Evolutionary conservation across 2,329 filamentous ascomycete genomes (phyloP).

Genomic region (Claviceps sp.): DNA sequence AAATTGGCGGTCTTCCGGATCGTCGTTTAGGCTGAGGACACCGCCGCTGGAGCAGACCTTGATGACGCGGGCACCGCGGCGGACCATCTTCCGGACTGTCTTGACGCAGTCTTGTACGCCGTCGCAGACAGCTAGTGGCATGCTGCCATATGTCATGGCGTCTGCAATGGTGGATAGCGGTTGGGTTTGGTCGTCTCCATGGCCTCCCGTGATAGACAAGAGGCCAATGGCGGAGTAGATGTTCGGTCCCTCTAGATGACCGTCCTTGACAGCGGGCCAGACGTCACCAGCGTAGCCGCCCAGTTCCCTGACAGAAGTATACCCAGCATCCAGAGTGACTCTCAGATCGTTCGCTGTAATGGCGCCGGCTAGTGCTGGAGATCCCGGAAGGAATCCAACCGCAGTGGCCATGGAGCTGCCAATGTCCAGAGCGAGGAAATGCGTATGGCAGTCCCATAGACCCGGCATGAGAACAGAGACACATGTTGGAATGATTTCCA

Average conservation of each 20-base stretch:
- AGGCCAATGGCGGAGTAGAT: constrained; percentile 31
- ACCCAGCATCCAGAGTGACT: constrained; percentile 29
- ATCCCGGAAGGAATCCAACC: constrained; percentile 5
- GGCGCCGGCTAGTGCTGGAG: constrained; percentile 7
- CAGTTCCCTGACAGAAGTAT: constrained; percentile 36
- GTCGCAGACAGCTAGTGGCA: constrained; percentile 20
- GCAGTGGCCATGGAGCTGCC: not conserved
- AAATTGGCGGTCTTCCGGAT: constrained; percentile 25
- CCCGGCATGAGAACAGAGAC: constrained; percentile 35
- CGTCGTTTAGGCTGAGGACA: constrained; percentile 25
- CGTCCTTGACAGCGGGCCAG: constrained; percentile 27
- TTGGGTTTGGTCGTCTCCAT: constrained; percentile 26
- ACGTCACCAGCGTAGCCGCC: constrained; percentile 33
- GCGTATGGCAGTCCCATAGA: constrained; percentile 39
- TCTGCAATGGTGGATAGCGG: constrained; percentile 19
- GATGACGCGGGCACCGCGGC: constrained; percentile 25
- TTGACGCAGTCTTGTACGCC: constrained; percentile 27
- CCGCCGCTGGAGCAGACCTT: constrained; percentile 27
- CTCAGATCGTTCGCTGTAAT: constrained; percentile 16
- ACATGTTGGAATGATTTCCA: constrained; percentile 17
- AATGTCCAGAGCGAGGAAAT: constrained; percentile 25
- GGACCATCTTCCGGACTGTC: constrained; percentile 25
- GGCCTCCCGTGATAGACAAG: constrained; percentile 34
- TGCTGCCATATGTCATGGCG: constrained; percentile 21
- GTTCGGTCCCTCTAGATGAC: constrained; percentile 31